A percentile compares a stretch with the other conserved stretches of the same genome.
Evolutionary conservation across 1,139 yeast genomes (phyloP).

Genomic region (Yamadazyma atlantica): DNA sequence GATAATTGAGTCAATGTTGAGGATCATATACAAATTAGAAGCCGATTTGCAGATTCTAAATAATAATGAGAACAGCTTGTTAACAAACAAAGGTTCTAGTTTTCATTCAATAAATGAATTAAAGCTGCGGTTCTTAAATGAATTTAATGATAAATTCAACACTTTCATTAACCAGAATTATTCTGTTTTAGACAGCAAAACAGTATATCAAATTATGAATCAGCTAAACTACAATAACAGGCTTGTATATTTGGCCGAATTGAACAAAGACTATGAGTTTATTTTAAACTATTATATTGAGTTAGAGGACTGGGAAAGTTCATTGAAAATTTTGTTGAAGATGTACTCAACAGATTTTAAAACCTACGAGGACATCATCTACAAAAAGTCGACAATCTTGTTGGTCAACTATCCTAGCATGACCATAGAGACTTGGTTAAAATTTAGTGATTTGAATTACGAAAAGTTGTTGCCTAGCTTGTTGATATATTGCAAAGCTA

Average conservation of each 20-base stretch:
- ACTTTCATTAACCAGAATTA: constrained; percentile 53
- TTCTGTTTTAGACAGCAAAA: constrained; percentile 54
- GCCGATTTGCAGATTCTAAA: not conserved
- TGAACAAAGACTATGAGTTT: constrained; percentile 66
- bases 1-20: constrained; percentile 64
- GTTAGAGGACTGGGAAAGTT: constrained; percentile 70
- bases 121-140: constrained; percentile 14
- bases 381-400: constrained; percentile 66
- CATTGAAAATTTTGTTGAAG: constrained; percentile 56
- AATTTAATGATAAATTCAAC: constrained; percentile 38
- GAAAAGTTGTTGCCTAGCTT: constrained; percentile 74
- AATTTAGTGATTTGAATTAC: constrained; percentile 49
- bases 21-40: constrained; percentile 25
- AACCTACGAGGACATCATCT: constrained; percentile 41
- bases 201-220: constrained; percentile 70
- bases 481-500: constrained; percentile 59
- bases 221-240: constrained; percentile 66
- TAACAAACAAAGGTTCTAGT: constrained; percentile 3
- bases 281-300: constrained; percentile 71
- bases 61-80: constrained; percentile 12
- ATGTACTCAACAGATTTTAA: constrained; percentile 41
- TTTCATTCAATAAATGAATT: constrained; percentile 2
- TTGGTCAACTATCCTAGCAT: constrained; percentile 66
- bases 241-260: constrained; percentile 65
- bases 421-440: constrained; percentile 81